Evolutionary conservation across 345 rosid species (phyloP).

Genomic region (Citrus maxima): DNA sequence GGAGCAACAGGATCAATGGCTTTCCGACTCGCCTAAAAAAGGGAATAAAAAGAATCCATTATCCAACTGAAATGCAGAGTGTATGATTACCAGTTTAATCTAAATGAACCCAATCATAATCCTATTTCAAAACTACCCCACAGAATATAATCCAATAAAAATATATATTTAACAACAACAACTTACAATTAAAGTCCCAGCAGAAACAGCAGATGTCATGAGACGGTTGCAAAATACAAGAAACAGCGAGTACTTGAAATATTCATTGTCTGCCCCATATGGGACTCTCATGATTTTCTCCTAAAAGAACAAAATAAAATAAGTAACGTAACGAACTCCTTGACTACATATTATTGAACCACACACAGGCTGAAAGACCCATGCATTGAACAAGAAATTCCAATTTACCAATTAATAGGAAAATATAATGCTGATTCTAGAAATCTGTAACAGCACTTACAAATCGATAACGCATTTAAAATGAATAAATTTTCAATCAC

Average conservation of each 20-base stretch:
- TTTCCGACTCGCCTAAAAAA: conserved; percentile 68
- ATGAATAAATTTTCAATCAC: background rate
- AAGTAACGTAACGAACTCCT: conserved; percentile 12
- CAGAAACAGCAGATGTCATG: conserved; percentile 86
- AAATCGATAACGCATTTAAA: background rate
- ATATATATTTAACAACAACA: background rate
- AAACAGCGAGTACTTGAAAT: conserved; percentile 73
- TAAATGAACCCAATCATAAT: background rate
- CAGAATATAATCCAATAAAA: background rate
- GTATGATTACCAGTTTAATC: background rate
- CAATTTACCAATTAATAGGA: background rate
- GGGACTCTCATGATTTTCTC: conserved; percentile 95
- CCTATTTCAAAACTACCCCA: background rate
- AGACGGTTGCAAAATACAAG: conserved; percentile 95
- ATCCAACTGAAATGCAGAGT: background rate
- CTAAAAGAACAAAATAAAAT: conserved; percentile 28
- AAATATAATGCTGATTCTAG: background rate
- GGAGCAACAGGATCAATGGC: conserved; percentile 92
- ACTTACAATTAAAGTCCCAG: conserved; percentile 61
- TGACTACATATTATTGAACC: background rate
- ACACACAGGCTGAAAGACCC: background rate
- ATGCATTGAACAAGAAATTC: background rate
- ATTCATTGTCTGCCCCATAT: conserved; percentile 80
- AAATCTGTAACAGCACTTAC: background rate
- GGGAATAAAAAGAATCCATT: background rate